Conservation (phyloP, 2,329 filamentous ascomycete species). For the Trichoderma atroviride region DNA sequence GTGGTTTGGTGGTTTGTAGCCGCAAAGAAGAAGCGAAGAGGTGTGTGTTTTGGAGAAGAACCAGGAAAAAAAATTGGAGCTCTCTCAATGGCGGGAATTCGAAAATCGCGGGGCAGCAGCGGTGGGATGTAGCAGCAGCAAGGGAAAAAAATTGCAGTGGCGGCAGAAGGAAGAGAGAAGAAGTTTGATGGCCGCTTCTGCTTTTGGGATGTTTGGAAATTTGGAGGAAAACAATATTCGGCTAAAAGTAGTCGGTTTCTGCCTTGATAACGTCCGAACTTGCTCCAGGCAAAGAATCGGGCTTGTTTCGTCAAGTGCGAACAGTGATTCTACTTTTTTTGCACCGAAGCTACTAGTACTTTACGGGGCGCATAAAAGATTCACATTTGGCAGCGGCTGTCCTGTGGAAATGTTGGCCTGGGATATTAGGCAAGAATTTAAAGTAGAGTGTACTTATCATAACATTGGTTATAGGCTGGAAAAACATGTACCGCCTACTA, state of each 20-base stretch:
- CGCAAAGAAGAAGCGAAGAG: background rate
- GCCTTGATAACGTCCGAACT: slow-evolving; percentile 33
- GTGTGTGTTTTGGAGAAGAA: background rate
- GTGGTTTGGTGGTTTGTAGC: background rate
- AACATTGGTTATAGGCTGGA: background rate
- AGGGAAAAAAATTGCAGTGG: slow-evolving; percentile 31
- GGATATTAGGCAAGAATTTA: background rate
- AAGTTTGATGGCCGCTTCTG: slow-evolving; percentile 37
- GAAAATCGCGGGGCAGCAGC: slow-evolving; percentile 37
- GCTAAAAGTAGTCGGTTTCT: background rate
- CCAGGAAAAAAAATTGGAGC: slow-evolving; percentile 1
- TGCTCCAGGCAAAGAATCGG: slow-evolving; percentile 45
- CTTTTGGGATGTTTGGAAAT: slow-evolving; percentile 23
- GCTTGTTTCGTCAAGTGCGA: slow-evolving; percentile 11
- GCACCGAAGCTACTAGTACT: background rate
- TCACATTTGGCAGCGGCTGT: background rate
- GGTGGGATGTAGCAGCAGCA: slow-evolving; percentile 26
- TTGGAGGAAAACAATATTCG: background rate
- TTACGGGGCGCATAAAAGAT: background rate
- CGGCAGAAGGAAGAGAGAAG: slow-evolving; percentile 31
- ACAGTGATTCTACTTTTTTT: background rate
- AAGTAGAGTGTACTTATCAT: background rate
- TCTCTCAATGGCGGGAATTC: slow-evolving; percentile 21
- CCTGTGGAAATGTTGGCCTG: background rate
- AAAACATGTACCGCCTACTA: background rate